Base-by-base conservation (phyloP, 2,329 filamentous ascomycete species). In the Dactylonectria macrodidyma region DNA sequence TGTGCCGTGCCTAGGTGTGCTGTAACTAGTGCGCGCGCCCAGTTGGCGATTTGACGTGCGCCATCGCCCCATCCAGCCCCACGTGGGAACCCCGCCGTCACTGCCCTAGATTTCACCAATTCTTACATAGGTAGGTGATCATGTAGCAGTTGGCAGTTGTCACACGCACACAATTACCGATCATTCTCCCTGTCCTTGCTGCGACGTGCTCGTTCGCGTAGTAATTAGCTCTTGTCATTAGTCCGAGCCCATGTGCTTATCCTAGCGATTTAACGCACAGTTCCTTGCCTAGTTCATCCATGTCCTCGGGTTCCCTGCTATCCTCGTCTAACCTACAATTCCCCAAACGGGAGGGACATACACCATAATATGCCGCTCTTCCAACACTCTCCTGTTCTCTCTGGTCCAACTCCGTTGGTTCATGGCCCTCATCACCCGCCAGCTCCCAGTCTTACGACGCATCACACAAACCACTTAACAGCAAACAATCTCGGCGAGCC, bases 41-140 rank as follows among this genome's bases (percentile, higher is more conserved):
- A 50, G 26, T 51, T 51, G 26, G 26, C 26, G 26, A 30, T 30
- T 50, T 7, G 33, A 33, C 9, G 19, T 34, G 36, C 41, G 44
- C 46, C 55, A 30, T 47, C 59, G 52, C 51, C 52, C 52, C 34
- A n/a, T 24, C 48, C 14, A 33, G 44, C 62, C 55, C 62, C 62
- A 65, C 62, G 62, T 46, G 57, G 58, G 58, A 54, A 22, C 36
- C 26, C 50, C 62, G 50, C 56, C 22, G 41, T 34, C 24, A 34
- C 51, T 22, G 9, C 30, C 33, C 30, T 5, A 7, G n/a, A 16
- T 26, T 51, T 34, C 26, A 19, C 16, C 26, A 30, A 30, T 30
- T 30, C 4, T 30, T 30, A 19, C 19, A 19, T 19, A 19, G 19
- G 19, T 19, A 19, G 19, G 19, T 19, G 19, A 19, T 19, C 19